These are phyloP conservation scores for Thermomucor indicae-seudaticae DNA, from an alignment of 371 early-diverging fungal species.

Conservation along the genomic window DNA sequence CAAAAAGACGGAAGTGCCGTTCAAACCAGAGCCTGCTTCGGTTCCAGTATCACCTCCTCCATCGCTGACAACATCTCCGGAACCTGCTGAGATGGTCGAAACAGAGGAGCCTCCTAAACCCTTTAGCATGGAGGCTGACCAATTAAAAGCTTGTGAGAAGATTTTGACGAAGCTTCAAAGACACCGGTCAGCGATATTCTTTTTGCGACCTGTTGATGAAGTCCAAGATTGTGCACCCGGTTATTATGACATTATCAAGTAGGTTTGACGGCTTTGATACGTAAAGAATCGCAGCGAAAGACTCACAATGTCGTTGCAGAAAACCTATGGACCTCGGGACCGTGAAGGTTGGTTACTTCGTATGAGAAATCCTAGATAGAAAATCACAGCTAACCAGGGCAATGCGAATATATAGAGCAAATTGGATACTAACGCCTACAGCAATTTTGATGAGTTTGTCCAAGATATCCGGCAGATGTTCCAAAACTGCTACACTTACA, in stretches of 20 bases:
- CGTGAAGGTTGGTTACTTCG: not conserved
- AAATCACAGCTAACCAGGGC: not conserved
- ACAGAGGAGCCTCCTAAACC: not conserved
- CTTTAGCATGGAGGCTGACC: not conserved
- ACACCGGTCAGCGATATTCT: constrained; percentile 56
- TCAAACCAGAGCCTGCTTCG: not conserved
- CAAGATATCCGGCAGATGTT: constrained; percentile 47
- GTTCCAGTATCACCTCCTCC: constrained; percentile 4
- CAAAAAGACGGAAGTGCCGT: not conserved
- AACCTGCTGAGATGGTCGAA: not conserved
- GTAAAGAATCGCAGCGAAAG: no score
- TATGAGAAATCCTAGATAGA: not conserved
- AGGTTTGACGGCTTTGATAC: not conserved
- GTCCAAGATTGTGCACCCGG: constrained; percentile 47
- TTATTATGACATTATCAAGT: constrained; percentile 37
- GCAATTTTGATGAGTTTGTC: constrained; percentile 51
- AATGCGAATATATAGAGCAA: constrained; percentile 46
- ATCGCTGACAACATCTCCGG: not conserved
- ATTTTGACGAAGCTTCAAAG: constrained; percentile 51
- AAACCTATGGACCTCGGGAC: not conserved
- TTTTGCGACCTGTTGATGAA: constrained; percentile 67
- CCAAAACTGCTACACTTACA: constrained; percentile 65
- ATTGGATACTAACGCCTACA: constrained; percentile 60
- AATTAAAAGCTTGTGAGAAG: constrained; percentile 7
- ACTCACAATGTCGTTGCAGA: not conserved